phyloP scores from a whole-genome alignment of 2,329 filamentous ascomycete species.

The Aspergillus vadensis region DNA sequence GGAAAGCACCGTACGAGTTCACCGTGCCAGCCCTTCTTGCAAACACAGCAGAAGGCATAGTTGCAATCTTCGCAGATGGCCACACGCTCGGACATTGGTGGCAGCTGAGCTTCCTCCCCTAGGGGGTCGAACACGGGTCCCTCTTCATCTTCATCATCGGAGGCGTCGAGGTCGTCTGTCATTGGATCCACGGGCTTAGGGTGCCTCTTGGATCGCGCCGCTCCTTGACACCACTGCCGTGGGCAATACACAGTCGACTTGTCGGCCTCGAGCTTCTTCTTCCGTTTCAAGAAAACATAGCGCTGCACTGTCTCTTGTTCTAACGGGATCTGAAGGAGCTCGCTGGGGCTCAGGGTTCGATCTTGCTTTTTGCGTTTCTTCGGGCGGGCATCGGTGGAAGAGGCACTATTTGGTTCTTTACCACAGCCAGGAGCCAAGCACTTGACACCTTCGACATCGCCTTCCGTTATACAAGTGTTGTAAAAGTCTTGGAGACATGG shows the following conservation, averaged over 20 bases:
- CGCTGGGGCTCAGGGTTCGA: conserved; percentile 74
- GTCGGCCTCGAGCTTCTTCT: conserved; percentile 87
- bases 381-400: conserved; percentile 17
- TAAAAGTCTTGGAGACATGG: conserved; percentile 90
- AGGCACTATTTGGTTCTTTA: conserved; percentile 54
- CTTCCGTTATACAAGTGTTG: conserved; percentile 81
- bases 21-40: conserved; percentile 85
- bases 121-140: conserved; percentile 49
- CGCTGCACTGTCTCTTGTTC: conserved; percentile 73
- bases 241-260: conserved; percentile 93
- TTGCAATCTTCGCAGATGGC: conserved; percentile 85
- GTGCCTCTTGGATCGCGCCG: conserved; percentile 74
- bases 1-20: conserved; percentile 74
- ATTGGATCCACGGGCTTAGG: conserved; percentile 70
- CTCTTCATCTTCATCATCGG: conserved; percentile 57
- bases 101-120: conserved; percentile 44
- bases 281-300: conserved; percentile 88
- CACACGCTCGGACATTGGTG: conserved; percentile 65
- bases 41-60: conserved; percentile 83
- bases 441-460: conserved; percentile 75
- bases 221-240: conserved; percentile 86
- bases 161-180: conserved; percentile 50
- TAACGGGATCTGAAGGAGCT: conserved; percentile 76
- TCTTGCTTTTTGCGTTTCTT: conserved; percentile 63
- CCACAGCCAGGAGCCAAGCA: conserved; percentile 81